Percentiles rank a stretch among this genome's conserved stretches.
Conservation (phyloP, 129 eudicot genomes). For the Lactuca saligna region DNA sequence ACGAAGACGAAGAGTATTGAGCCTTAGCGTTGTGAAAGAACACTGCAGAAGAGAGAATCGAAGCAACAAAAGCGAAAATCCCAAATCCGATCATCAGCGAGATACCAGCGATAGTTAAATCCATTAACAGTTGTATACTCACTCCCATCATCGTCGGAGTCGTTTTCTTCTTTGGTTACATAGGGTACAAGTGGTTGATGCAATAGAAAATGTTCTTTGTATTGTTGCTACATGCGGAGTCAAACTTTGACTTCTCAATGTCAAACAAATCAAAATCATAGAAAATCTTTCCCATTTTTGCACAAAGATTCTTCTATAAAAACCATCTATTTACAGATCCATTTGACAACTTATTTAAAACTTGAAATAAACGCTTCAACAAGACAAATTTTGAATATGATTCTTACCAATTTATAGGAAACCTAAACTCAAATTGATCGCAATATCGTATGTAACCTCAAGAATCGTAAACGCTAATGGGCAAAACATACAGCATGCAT, state of each 20-base stretch:
- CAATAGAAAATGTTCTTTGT: too few relatives aligned
- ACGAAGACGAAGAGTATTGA: slow-evolving; percentile 25
- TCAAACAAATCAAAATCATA: slow-evolving; percentile 15
- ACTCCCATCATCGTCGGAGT: slow-evolving; percentile 42
- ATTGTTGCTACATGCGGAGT: not conserved
- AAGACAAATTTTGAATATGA: too few relatives aligned
- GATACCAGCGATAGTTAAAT: slow-evolving; percentile 64
- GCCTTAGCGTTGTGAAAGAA: slow-evolving; percentile 72
- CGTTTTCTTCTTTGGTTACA: slow-evolving; percentile 21
- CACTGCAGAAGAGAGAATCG: slow-evolving; percentile 78
- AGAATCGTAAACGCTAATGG: not conserved
- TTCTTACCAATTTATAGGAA: not conserved
- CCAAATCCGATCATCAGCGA: slow-evolving; percentile 78
- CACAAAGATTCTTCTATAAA: not conserved
- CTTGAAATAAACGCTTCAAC: not conserved
- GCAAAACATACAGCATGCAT: not conserved
- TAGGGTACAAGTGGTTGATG: too few relatives aligned
- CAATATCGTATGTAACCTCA: slow-evolving; percentile 6
- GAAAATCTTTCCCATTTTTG: not conserved
- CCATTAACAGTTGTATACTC: slow-evolving; percentile 62
- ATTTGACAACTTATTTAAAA: not conserved
- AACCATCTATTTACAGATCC: not conserved
- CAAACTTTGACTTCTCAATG: slow-evolving; percentile 5
- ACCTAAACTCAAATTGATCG: slow-evolving; percentile 6
- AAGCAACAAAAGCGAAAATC: slow-evolving; percentile 63